Evolutionary conservation across 106 monocot species (phyloP), one percentile per base, ranked within the genome.

Genomic region (Triglochin maritima): DNA sequence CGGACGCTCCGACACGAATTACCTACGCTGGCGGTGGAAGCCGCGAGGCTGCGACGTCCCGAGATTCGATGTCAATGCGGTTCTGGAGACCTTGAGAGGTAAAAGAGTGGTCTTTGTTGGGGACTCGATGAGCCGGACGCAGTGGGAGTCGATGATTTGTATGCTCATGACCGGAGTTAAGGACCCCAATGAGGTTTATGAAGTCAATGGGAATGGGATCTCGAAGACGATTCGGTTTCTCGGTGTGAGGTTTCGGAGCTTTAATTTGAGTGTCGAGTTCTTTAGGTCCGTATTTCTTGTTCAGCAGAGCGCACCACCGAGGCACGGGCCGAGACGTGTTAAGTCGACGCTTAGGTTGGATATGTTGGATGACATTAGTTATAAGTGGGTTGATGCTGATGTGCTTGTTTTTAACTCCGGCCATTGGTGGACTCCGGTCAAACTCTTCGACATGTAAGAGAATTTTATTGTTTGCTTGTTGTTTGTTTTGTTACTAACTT

Each of bases 81-180:
- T 82, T 4, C 61, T 88, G 66, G 79, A 86, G 60, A 81, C 74
- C 49, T 79, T 98, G 12, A 75, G 88, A 51, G 86, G 86, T 9
- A 98, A 92, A 61, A 56, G 91, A 50, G 77, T 98, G 7, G 88
- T 92, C 8, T 98, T 98, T 64, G 88, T 98, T 13, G 91, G 91
- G 2, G 96, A 98, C 66, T 98, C 96, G 11, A 98, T 98, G 96
- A 92, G 96, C 51, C 77, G 96, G 44, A 98, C 96, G 9, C 96
- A 98, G 68, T 98, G 96, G 96, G 91, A 98, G 69, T 98, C 96
- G 9, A 63, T 96, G 49, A 91, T 96, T 16, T 91, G 96, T 63
- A 80, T 96, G 84, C 86, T 96, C 4, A 91, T 96, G 96, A 80
- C 86, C 4, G 96, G 86, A 46, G 83, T 96, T 41, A 50, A 71